A percentile compares a stretch with the other conserved stretches of the same genome.
These are phyloP conservation scores for Chaetomium cochliodes DNA, from an alignment of 495 filamentous ascomycete genomes.

Conservation along the genomic window DNA sequence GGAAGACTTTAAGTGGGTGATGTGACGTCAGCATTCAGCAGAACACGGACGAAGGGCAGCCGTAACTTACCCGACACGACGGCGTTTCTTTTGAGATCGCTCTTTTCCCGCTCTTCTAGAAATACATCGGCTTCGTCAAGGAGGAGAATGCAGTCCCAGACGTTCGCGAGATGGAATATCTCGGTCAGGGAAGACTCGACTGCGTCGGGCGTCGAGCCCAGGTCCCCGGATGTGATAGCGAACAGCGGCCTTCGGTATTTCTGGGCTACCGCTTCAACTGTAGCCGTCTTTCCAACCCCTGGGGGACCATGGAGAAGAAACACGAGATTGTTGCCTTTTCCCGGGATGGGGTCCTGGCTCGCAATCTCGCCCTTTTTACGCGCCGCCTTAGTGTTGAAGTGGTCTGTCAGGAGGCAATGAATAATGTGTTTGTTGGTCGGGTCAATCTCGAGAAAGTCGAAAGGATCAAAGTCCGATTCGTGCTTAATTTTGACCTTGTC, in stretches of 20 bases:
- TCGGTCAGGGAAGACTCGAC: slow-evolving; percentile 44
- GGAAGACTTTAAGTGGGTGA: slow-evolving; percentile 41
- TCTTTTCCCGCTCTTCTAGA: slow-evolving; percentile 55
- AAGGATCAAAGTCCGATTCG: background rate
- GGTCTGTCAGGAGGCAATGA: background rate
- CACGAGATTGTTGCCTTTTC: slow-evolving; percentile 57
- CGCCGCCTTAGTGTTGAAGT: background rate
- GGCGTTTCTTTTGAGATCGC: slow-evolving; percentile 72
- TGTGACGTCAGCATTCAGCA: background rate
- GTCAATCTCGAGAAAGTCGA: background rate
- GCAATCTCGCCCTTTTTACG: background rate
- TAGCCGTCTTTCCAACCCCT: slow-evolving; percentile 62
- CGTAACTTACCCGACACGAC: slow-evolving; percentile 53
- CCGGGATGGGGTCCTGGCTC: slow-evolving; percentile 56
- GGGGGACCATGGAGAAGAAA: slow-evolving; percentile 54
- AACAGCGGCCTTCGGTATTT: slow-evolving; percentile 52
- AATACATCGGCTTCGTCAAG: slow-evolving; percentile 9
- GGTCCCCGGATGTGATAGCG: slow-evolving; percentile 52
- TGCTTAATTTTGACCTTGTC: background rate
- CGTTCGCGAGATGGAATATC: slow-evolving; percentile 52
- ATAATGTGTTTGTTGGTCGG: background rate
- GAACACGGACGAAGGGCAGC: background rate
- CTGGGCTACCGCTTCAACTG: slow-evolving; percentile 55
- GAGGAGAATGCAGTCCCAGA: slow-evolving; percentile 31
- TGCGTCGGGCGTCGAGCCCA: slow-evolving; percentile 47